Evolutionary conservation across 495 filamentous ascomycete species (phyloP), one percentile per base, ranked within the genome.

Genomic region (Annulohypoxylon maeteangense): DNA sequence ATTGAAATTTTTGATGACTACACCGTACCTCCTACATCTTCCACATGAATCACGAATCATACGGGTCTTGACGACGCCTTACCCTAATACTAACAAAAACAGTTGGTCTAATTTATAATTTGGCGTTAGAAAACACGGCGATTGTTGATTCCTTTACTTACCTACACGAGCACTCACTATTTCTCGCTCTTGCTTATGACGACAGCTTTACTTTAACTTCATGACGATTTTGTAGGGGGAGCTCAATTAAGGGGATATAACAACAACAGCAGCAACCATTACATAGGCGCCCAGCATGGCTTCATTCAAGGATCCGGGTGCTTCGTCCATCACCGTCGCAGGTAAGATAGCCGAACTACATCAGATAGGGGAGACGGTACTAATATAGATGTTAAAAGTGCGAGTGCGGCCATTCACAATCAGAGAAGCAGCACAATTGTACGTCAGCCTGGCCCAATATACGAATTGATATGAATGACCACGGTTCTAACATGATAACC

Each of bases 331-430:
- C 67, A 75, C 69, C 10, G 76, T 78, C 53, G 72, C 74, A 67
- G 76, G 76, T 78, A 68, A 40, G 72, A 58, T 4, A 38, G 2
- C 90, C 87, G 56, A 92, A 88, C 34, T 93, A 27, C 12, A 50
- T 29, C n/a, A 48, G 1, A 34, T 45, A 29, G 27, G n/a, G 23
- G 11, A 54, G 42, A 71, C 55, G 16, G 32, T 48, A 60, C 70
- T 71, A 53, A 62, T 69, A 27, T 25, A 38, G 12, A 40, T 82
- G 81, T 54, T 18, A 76, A 40, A 82, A 85, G 94, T 99, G 68
- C 89, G 95, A 78, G 95, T 99, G 51, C 92, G 95, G 70, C 95
- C 95, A 4, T 99, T 99, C 77, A 99, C 90, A 47, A 93, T 93
- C 71, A 76, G 87, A 79, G 89, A 90, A 83, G 89, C 88, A 48